A percentile compares a stretch with the other conserved stretches of the same genome.
Conservation (phyloP, 768 basidiomycete genomes). For the Brasilioporus rufonigricans region DNA sequence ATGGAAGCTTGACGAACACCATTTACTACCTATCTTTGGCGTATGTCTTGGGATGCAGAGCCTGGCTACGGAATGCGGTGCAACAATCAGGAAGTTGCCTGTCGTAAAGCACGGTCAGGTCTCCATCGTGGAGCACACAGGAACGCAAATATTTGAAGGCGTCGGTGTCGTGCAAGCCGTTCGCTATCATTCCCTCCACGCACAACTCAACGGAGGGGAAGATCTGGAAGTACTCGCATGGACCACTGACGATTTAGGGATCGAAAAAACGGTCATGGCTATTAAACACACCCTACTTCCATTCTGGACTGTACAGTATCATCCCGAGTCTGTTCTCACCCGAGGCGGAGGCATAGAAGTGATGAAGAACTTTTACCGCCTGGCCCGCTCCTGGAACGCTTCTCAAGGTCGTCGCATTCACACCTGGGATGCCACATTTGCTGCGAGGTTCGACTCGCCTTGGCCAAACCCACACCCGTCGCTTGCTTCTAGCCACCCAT, state of each 20-base stretch:
- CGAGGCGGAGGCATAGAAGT: constrained; percentile 65
- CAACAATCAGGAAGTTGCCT: constrained; percentile 51
- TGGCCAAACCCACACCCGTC: constrained; percentile 53
- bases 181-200: constrained; percentile 79
- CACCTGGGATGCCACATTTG: constrained; percentile 41
- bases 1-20: constrained; percentile 57
- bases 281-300: constrained; percentile 60
- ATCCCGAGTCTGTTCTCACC: constrained; percentile 82
- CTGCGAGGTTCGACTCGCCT: constrained; percentile 42
- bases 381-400: constrained; percentile 58
- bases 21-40: constrained; percentile 71
- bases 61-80: constrained; percentile 64
- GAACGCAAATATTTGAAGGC: constrained; percentile 58
- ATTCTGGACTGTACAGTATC: constrained; percentile 89
- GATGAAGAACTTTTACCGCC: constrained; percentile 69
- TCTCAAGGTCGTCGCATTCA: constrained; percentile 35
- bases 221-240: constrained; percentile 69
- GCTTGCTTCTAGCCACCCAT: constrained; percentile 16
- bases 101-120: constrained; percentile 82
- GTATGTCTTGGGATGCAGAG: constrained; percentile 85
- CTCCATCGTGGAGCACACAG: constrained; percentile 58
- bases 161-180: constrained; percentile 57
- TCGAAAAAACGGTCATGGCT: constrained; percentile 75
- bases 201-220: constrained; percentile 43
- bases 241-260: constrained; percentile 64